Base-by-base conservation (phyloP, 202 grass and related monocot species). In the Eragrostis tef region DNA sequence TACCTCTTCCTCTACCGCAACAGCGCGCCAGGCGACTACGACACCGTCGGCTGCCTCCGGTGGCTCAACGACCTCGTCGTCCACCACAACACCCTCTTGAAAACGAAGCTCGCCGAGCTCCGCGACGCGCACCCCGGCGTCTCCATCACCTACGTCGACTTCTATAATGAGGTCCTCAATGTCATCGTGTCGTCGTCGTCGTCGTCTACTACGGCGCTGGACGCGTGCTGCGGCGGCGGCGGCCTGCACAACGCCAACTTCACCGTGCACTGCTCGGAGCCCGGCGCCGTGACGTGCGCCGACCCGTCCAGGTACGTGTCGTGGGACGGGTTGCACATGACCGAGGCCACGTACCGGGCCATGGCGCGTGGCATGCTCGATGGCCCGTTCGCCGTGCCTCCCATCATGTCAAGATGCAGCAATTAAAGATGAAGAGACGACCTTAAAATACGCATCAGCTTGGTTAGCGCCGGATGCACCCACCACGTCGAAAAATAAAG, bases 241-340 rank as follows among this genome's bases (percentile, higher is more conserved):
- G 89, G 87, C 0, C 79, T 81, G 17, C 88, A 90, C 80, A 88
- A 96, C 77, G 78, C 81, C 52, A 90, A 92, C 79, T 74, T 90
- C 64, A 70, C 75, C 13, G 3, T 90, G 11, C 58, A 77, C 9
- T 92, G 93, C 79, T 44, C 85, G 0, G 42, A 76, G 16, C 79
- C 76, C 0, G 83, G 86, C 17, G 71, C 68, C 10, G 79, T 76
- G 9, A 41, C 9, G 44, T 96, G 93, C 62, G 29, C 82, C 0
- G 83, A 90, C 64, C 90, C 93, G 61, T n/a, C 62, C 5, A 82
- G 0, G 66, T 80, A 66, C 48, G 27, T 92, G 27, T 88, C 83
- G 1, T 92, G 90, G 93, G 93, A 95, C 26, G 93, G 90, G 0
- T 31, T 92, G 54, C 90, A 95, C 64, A 79, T 92, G 54, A 95